Evolutionary conservation across 2,329 filamentous ascomycete species (phyloP).

Genomic region (Monilinia fructigena): DNA sequence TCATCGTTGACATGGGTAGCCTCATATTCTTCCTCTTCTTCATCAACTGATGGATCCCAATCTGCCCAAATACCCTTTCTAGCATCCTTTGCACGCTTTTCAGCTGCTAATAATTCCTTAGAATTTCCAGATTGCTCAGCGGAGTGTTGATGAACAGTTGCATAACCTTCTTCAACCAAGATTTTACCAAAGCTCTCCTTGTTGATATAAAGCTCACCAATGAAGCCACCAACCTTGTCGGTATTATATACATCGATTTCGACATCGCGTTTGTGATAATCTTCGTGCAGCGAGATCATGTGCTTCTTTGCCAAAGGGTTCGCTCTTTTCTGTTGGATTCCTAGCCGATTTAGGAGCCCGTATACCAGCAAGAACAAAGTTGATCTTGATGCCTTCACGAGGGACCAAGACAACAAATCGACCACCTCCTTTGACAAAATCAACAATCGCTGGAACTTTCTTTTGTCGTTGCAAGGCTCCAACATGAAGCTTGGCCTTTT

Average conservation of each 20-base stretch:
- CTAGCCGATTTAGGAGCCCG: conserved; percentile 85
- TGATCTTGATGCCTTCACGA: conserved; percentile 90
- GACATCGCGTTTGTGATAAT: conserved; percentile 87
- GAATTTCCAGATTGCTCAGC: conserved; percentile 93
- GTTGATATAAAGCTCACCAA: conserved; percentile 89
- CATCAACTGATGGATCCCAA: conserved; percentile 88
- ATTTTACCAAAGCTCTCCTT: conserved; percentile 94
- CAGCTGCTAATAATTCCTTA: conserved; percentile 80
- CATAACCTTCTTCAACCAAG: conserved; percentile 89
- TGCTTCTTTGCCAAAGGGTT: conserved; percentile 94
- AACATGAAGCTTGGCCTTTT: conserved; percentile 94
- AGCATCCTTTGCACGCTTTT: conserved; percentile 84
- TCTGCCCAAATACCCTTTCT: conserved; percentile 89
- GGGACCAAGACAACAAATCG: conserved; percentile 90
- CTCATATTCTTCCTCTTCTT: conserved; percentile 55
- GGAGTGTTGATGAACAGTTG: conserved; percentile 89
- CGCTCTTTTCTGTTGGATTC: conserved; percentile 72
- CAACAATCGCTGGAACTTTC: conserved; percentile 88
- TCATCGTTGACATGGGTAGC: conserved; percentile 55
- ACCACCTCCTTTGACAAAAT: conserved; percentile 97
- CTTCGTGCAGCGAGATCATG: conserved; percentile 86
- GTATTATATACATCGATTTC: conserved; percentile 93
- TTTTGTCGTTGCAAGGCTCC: conserved; percentile 85
- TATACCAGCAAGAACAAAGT: conserved; percentile 90
- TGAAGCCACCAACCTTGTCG: conserved; percentile 97